Base-by-base conservation (phyloP, 805 yeast species). In the Priceomyces castillae region DNA sequence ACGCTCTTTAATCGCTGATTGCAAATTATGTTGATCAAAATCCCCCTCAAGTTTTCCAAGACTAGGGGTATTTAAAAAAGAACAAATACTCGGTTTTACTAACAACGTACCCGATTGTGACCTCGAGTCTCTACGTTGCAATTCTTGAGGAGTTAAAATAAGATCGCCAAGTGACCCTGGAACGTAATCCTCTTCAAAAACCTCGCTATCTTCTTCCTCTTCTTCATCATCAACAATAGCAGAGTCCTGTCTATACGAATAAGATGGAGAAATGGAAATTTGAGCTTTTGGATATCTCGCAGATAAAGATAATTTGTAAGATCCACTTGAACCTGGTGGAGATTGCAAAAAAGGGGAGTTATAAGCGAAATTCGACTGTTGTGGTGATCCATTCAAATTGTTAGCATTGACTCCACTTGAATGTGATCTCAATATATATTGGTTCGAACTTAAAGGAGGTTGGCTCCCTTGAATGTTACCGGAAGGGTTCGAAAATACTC, bases 81-180 rank as follows among this genome's bases (percentile, higher is more conserved):
- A 39, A 25, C 46, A 53, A 34, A 64, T 40, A 18, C 46, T 58
- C 2, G 74, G 74, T 40, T 72, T 54, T 23, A 62, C 67, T 25
- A 64, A 52, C 10, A 71, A 51, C 0, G 74, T 70, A 1, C 76
- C 76, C 18, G 70, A 63, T 40, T 70, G 74, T 7, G 80, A 74
- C 46, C 88, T 71, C 9, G 90, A 82, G 47, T 89, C 80, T 37
- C 96, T 73, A 52, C 83, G 70, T 46, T 65, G 66, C 16, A 85
- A 63, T 58, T 90, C 96, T 51, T 80, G 86, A 0, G 95, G 95
- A 0, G 95, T 87, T 39, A 90, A 66, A 15, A 71, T 67, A 39
- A 89, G 67, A 50, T 88, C 96, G n/a, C 83, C 78, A 30, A 90
- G 65, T 22, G 90, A 79, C 4, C 84, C 81, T 1, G 97, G 97